A percentile compares a stretch with the other conserved stretches of the same genome.
Evolutionary conservation across 306 rosid species (phyloP).

Genomic region (Pueraria montana): DNA sequence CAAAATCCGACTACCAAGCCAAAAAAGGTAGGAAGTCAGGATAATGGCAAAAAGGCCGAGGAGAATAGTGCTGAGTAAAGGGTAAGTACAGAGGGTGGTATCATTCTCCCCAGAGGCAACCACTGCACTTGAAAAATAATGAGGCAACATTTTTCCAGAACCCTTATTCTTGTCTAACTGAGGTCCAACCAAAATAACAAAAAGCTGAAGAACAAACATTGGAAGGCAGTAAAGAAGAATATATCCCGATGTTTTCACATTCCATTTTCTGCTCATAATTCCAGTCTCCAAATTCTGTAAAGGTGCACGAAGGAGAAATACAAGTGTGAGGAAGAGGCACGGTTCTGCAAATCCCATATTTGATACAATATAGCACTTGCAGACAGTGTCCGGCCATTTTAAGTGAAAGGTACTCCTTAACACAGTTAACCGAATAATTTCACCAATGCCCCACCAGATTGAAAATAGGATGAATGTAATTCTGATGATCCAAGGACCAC

Average conservation of each 20-base stretch:
- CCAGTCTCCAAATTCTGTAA: constrained; percentile 83
- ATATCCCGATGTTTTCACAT: constrained; percentile 76
- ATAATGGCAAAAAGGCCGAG: constrained; percentile 83
- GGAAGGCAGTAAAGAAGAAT: constrained; percentile 89
- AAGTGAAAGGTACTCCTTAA: constrained; percentile 68
- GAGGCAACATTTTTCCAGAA: constrained; percentile 61
- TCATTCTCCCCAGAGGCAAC: constrained; percentile 55
- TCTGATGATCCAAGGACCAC: constrained; percentile 98
- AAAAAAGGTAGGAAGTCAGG: constrained; percentile 87
- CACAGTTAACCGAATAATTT: constrained; percentile 77
- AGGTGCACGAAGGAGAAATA: constrained; percentile 94
- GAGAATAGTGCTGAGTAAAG: constrained; percentile 83
- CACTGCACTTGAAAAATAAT: constrained; percentile 68
- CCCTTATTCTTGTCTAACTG: constrained; percentile 56
- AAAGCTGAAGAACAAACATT: constrained; percentile 82
- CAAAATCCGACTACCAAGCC: constrained; percentile 97
- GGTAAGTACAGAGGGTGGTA: constrained; percentile 88
- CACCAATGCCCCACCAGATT: constrained; percentile 98
- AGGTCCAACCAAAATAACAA: constrained; percentile 80
- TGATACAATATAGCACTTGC: constrained; percentile 96
- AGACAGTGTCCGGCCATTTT: constrained; percentile 86
- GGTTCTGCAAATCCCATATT: constrained; percentile 99
- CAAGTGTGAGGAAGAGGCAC: constrained; percentile 91
- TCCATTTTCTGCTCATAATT: constrained; percentile 83
- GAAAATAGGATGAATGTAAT: constrained; percentile 78